Percentiles rank a stretch among this genome's conserved stretches.
These are phyloP conservation scores for Colletotrichum falcatum DNA, from an alignment of 2,329 filamentous ascomycete genomes.

Conservation along the genomic window DNA sequence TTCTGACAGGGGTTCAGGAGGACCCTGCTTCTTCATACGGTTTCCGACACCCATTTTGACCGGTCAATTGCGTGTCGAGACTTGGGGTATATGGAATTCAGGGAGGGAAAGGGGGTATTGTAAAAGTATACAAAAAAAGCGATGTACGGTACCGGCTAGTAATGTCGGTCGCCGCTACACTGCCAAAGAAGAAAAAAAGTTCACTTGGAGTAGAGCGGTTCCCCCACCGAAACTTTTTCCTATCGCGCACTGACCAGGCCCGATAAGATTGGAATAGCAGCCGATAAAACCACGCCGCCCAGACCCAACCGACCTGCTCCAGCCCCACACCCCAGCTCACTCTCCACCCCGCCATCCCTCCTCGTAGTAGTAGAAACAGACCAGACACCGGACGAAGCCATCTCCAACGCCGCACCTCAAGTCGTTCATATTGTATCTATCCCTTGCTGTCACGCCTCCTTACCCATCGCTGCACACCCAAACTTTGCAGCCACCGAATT, in stretches of 20 bases:
- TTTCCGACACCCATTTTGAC: conserved; percentile 86
- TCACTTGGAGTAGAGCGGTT: conserved; percentile 30
- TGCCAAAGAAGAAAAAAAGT: conserved; percentile 41
- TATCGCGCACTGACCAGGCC: conserved; percentile 29
- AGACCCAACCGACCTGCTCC: conserved; percentile 8
- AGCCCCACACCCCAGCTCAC: conserved; percentile 33
- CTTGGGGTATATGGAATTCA: conserved; percentile 37
- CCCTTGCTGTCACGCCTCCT: background rate
- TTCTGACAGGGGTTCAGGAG: conserved; percentile 85
- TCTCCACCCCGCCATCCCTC: conserved; percentile 37
- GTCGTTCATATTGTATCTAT: conserved; percentile 9
- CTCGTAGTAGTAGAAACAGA: conserved; percentile 21
- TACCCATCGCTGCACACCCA: background rate
- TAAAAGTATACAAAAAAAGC: conserved; percentile 15
- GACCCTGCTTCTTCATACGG: conserved; percentile 95
- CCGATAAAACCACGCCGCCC: conserved; percentile 36
- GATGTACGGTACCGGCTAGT: conserved; percentile 30
- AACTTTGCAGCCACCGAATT: conserved; percentile 4
- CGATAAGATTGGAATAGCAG: conserved; percentile 33
- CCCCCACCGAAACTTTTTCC: conserved; percentile 57
- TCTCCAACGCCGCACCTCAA: conserved; percentile 10
- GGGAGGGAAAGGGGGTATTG: conserved; percentile 23
- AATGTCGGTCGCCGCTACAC: conserved; percentile 11
- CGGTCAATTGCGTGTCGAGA: conserved; percentile 39
- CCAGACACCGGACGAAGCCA: conserved; percentile 36